Base-by-base conservation (phyloP, 73 alveolate species). In the Blepharisma stoltei region DNA sequence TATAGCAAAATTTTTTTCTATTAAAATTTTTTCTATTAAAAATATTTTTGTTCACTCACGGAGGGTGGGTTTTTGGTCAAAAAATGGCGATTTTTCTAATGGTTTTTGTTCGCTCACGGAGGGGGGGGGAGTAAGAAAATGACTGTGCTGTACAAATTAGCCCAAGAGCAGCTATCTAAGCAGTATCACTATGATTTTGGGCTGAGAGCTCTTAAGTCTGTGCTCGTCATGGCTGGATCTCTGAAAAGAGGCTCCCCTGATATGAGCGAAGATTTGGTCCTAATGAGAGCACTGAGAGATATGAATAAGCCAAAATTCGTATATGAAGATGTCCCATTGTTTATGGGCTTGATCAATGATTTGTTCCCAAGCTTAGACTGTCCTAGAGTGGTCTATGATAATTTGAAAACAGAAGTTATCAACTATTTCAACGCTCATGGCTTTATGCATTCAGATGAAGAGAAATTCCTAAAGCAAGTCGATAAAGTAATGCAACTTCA, bases 281-380 rank as follows among this genome's bases (percentile, higher is more conserved):
- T 97, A 60, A 95, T 97, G 99, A 93, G 99, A 85, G 99, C 99
- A 20, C 88, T 97, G 84, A 94, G 99, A 83, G 99, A 96, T 81
- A 95, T 95, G 97, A 97, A 97, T 89, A 96, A 95, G 97, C 99
- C 99, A 9, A 97, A 97, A 94, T 97, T 96, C 93, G 97, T 97
- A 52, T 92, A 87, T 88, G 99, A 95, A 83, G 99, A 97, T 89
- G 94, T 94, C 49, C 97, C 97, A 6, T 84, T 95, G 21, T 97
- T 95, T 82, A 85, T 83, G 80, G 99, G 99, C n/a, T 82, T 97
- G 53, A 89, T 97, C 76, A 86, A 93, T 68, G 99, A 97, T 93
- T 95, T 97, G 45, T 97, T 97, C 99, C 99, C 99, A 14, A 97
- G 97, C 46, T 82, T 97, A 75, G 98, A 89, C 38, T 92, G 92